Conservation (phyloP, 2,329 filamentous ascomycete species). For the Plectosphaerella cucumerina region DNA sequence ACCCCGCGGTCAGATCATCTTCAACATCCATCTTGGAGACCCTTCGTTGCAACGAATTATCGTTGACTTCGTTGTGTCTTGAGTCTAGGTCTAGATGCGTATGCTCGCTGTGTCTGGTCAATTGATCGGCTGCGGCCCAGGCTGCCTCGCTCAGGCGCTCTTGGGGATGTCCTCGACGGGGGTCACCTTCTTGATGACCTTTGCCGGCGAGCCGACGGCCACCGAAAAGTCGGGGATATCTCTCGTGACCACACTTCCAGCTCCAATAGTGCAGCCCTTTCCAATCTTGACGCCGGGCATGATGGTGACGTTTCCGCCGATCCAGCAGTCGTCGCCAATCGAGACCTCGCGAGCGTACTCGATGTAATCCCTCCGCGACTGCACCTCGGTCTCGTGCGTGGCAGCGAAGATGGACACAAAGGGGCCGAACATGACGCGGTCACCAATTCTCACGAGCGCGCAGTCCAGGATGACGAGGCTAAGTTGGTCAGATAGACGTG, state of each 20-base stretch:
- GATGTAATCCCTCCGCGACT: constrained; percentile 39
- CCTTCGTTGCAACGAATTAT: no score
- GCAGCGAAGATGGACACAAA: constrained; percentile 68
- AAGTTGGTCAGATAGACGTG: not conserved
- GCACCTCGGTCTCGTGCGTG: constrained; percentile 64
- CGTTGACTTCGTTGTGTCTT: no score
- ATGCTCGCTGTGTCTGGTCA: no score
- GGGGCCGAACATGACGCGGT: constrained; percentile 63
- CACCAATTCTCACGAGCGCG: constrained; percentile 65
- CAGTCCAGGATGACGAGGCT: constrained; percentile 66
- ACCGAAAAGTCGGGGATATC: constrained; percentile 43
- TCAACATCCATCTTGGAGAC: no score
- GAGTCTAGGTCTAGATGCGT: no score
- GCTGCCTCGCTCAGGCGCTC: not conserved
- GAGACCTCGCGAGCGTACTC: constrained; percentile 42
- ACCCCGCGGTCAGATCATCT: no score
- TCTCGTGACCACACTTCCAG: constrained; percentile 45
- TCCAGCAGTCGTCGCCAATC: constrained; percentile 53
- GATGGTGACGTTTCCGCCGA: constrained; percentile 45
- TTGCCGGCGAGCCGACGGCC: constrained; percentile 43
- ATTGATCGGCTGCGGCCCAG: no score
- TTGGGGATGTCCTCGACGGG: constrained; percentile 24
- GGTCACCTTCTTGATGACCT: constrained; percentile 42
- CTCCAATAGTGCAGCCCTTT: constrained; percentile 45
- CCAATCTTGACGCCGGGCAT: constrained; percentile 50